Base-by-base conservation (phyloP, 192 early-diverging fungal species). In the Entomortierella beljakovae region DNA sequence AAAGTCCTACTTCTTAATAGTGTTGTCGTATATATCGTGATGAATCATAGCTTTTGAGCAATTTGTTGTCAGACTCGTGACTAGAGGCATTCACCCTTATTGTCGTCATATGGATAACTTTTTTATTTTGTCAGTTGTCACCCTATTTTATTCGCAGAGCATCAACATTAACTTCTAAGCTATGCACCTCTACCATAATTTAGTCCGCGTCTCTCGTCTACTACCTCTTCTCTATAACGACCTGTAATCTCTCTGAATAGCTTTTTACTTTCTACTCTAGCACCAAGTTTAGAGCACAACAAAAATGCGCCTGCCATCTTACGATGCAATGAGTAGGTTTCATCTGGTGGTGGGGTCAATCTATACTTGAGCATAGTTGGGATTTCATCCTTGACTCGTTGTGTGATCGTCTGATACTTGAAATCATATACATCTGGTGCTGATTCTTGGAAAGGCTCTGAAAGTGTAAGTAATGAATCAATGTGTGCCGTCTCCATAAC, bases 291-390 rank as follows among this genome's bases (percentile, higher is more conserved):
- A 20, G 93, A 88, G 72, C 96, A 99, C 23, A 98, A 80, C 80
- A 99, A 82, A 74, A 96, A 98, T 0, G 92, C 94, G 1, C 98
- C 96, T 23, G 92, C 94, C 48, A 99, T 87, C 73, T 98, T 99
- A 37, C 96, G 86, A 64, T 99, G 98, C 79, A 98, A 81, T 16
- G 93, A 93, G 81, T 99, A 99, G 6, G 94, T 95, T 79, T 97
- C 96, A 65, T 99, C 98, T n/a, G 98, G 98, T 6, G 98, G 98
- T 15, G 98, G 98, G 7, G 94, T 97, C 33, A 99, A 79, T 26
- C 98, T 83, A 65, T 99, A 92, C 52, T 90, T 86, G 57, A 99
- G 86, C 98, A 99, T 99, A 9, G 94, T 88, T 1, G 98, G 98
- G 66, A 99, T 99, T 10, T 92, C 88, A 33, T 90, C 90, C 31